These are phyloP conservation scores for Rossbeevera mucosa DNA, from an alignment of 768 basidiomycete genomes.

Conservation along the genomic window DNA sequence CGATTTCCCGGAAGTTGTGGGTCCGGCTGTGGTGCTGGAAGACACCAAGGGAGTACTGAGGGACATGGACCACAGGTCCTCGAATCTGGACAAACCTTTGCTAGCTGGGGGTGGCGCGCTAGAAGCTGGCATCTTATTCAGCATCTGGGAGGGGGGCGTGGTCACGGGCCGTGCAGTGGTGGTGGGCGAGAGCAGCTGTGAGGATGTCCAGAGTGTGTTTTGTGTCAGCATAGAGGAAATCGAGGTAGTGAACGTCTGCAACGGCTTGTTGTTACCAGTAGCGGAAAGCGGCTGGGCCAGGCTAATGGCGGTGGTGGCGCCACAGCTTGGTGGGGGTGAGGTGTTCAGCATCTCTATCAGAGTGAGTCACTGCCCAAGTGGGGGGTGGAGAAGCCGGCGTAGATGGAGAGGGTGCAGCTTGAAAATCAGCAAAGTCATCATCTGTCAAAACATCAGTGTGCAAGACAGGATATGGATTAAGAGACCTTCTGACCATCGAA, in stretches of 20 bases:
- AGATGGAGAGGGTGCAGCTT: constrained; percentile 57
- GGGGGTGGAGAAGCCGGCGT: constrained; percentile 33
- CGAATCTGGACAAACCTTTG: constrained; percentile 60
- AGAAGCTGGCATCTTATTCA: constrained; percentile 15
- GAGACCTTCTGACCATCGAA: constrained; percentile 27
- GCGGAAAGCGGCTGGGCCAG: constrained; percentile 25
- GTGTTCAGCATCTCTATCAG: constrained; percentile 49
- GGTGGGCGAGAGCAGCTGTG: constrained; percentile 27
- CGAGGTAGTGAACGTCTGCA: constrained; percentile 14
- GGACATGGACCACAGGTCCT: constrained; percentile 85
- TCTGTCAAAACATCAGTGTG: constrained; percentile 37
- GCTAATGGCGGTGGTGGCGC: not conserved
- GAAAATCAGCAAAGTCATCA: constrained; percentile 86
- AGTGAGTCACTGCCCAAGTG: constrained; percentile 29
- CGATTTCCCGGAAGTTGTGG: constrained; percentile 54
- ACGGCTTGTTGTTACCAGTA: constrained; percentile 20
- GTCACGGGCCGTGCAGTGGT: not conserved
- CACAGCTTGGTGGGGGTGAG: constrained; percentile 24
- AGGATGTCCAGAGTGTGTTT: constrained; percentile 21
- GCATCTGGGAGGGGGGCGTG: constrained; percentile 13
- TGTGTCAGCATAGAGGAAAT: constrained; percentile 19
- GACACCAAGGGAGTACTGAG: constrained; percentile 43
- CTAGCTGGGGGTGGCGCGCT: constrained; percentile 20
- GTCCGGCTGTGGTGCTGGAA: constrained; percentile 30
- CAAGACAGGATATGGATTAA: not conserved